A percentile compares a stretch with the other conserved stretches of the same genome.
Conservation (phyloP, 164 flowering plant genomes). For the Magnolia kwangsiensis region DNA sequence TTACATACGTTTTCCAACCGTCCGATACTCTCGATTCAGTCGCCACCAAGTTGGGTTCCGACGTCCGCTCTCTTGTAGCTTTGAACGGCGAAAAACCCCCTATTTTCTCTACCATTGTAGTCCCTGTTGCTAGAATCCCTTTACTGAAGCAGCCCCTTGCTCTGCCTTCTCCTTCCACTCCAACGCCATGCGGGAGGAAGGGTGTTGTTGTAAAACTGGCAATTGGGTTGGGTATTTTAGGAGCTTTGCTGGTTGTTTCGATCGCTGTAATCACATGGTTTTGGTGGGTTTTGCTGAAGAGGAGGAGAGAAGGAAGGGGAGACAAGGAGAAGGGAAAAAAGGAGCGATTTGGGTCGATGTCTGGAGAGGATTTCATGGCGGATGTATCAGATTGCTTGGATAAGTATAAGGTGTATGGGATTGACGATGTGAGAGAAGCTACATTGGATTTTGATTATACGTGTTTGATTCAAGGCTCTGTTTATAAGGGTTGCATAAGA, state of each 20-base stretch:
- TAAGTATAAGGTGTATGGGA: slow-evolving; percentile 69
- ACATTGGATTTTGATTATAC: slow-evolving; percentile 55
- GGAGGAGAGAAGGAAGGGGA: neutral
- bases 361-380: slow-evolving; percentile 45
- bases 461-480: slow-evolving; percentile 72
- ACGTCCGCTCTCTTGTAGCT: slow-evolving; percentile 25
- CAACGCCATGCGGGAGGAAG: slow-evolving; percentile 18
- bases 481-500: slow-evolving; percentile 59
- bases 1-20: slow-evolving; percentile 70
- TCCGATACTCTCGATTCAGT: slow-evolving; percentile 46
- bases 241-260: slow-evolving; percentile 10
- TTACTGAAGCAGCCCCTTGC: slow-evolving; percentile 46
- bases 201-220: slow-evolving; percentile 25
- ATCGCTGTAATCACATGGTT: slow-evolving; percentile 19
- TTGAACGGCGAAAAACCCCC: slow-evolving; percentile 40
- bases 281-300: slow-evolving; percentile 25
- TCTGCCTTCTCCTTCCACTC: neutral
- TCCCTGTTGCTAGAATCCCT: slow-evolving; percentile 65
- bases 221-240: slow-evolving; percentile 48
- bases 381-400: slow-evolving; percentile 86
- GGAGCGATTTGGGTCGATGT: slow-evolving; percentile 13
- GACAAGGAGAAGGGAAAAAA: slow-evolving; percentile 10
- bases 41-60: slow-evolving; percentile 46
- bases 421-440: slow-evolving; percentile 64
- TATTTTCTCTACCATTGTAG: slow-evolving; percentile 46